phyloP scores from a whole-genome alignment of 208 protist genomes.

The Crithidia brevicula region DNA sequence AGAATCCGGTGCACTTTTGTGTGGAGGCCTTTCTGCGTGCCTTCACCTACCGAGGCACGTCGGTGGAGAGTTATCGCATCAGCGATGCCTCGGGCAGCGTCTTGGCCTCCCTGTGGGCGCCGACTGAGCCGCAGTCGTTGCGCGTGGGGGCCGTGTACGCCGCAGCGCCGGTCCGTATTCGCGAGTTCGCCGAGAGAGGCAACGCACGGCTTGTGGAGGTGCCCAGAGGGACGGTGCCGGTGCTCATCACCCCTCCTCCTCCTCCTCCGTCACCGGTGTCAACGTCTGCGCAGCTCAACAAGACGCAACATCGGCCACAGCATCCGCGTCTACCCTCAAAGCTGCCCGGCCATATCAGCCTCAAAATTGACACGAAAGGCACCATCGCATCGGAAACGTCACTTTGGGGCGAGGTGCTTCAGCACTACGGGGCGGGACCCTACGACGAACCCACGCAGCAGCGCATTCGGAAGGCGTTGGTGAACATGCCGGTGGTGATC shows the following conservation, averaged over 20 bases:
- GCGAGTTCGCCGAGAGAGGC: slow-evolving; percentile 57
- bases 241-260: background rate
- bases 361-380: slow-evolving; percentile 89
- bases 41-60: slow-evolving; percentile 62
- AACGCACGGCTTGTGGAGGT: slow-evolving; percentile 78
- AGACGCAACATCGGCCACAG: background rate
- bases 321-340: background rate
- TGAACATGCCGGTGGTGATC: slow-evolving; percentile 73
- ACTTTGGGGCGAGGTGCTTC: slow-evolving; percentile 85
- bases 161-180: slow-evolving; percentile 55
- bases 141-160: slow-evolving; percentile 54
- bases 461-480: slow-evolving; percentile 66
- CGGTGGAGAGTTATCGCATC: slow-evolving; percentile 85
- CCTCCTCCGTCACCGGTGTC: background rate
- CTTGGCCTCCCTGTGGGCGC: slow-evolving; percentile 68
- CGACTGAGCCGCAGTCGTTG: slow-evolving; percentile 27
- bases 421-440: slow-evolving; percentile 82
- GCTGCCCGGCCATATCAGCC: slow-evolving; percentile 45
- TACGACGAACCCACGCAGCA: slow-evolving; percentile 69
- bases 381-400: slow-evolving; percentile 83
- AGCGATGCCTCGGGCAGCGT: slow-evolving; percentile 73
- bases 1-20: slow-evolving; percentile 47
- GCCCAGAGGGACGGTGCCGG: slow-evolving; percentile 9
- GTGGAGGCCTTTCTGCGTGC: slow-evolving; percentile 63
- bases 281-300: background rate